phyloP scores from a whole-genome alignment of 1,139 yeast species.

The Blastobotrys petasosporus region DNA sequence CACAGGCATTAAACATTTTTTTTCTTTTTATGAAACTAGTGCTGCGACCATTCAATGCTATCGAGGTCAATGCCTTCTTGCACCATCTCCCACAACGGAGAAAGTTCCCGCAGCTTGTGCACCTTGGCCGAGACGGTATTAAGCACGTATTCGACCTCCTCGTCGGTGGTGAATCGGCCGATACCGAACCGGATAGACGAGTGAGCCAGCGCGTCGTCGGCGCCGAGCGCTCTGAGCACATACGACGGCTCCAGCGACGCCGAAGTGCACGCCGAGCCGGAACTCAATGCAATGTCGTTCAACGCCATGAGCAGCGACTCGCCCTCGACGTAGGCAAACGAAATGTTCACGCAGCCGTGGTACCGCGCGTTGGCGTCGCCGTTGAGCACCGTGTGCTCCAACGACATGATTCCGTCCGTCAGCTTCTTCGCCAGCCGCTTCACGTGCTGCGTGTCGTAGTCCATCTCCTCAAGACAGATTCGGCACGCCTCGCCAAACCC shows the following conservation, averaged over 20 bases:
- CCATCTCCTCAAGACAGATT: slow-evolving; percentile 66
- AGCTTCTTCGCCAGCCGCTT: slow-evolving; percentile 64
- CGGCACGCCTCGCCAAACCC: slow-evolving; percentile 99
- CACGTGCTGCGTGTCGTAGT: slow-evolving; percentile 68
- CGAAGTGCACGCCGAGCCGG: slow-evolving; percentile 99
- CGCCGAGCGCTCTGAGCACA: slow-evolving; percentile 93
- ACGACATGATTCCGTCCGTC: slow-evolving; percentile 62
- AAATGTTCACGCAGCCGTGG: slow-evolving; percentile 92
- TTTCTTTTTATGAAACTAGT: slow-evolving; percentile 37
- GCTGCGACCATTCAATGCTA: slow-evolving; percentile 97
- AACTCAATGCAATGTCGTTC: slow-evolving; percentile 90
- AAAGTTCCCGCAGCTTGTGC: slow-evolving; percentile 80
- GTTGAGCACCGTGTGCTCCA: slow-evolving; percentile 84
- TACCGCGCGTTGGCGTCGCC: slow-evolving; percentile 73
- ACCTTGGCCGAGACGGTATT: slow-evolving; percentile 86
- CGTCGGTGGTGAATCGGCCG: slow-evolving; percentile 96
- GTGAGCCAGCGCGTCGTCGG: slow-evolving; percentile 97
- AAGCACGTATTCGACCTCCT: slow-evolving; percentile 88
- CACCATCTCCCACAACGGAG: slow-evolving; percentile 99
- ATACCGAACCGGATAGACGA: slow-evolving; percentile 95
- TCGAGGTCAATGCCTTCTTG: slow-evolving; percentile 95
- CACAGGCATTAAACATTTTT: neutral
- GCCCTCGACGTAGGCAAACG: slow-evolving; percentile 97
- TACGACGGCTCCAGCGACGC: slow-evolving; percentile 97
- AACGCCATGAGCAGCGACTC: slow-evolving; percentile 96